Percentiles rank a stretch among this genome's conserved stretches.
These are phyloP conservation scores for Dictyostelium capitatum DNA, from an alignment of 78 protist species.

Conservation along the genomic window DNA sequence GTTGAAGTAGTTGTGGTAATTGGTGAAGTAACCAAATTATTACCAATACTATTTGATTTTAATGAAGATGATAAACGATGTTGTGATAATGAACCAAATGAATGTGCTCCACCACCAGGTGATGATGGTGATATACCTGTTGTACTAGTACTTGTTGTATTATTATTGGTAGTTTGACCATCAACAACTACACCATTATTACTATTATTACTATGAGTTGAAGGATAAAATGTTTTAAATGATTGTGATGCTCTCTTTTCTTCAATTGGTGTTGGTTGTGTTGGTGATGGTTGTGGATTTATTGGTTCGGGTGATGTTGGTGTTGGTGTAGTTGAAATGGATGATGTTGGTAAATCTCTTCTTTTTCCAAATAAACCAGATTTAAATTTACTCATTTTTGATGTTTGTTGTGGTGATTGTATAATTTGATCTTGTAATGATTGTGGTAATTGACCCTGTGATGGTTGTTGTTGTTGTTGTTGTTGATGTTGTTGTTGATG, in stretches of 20 bases:
- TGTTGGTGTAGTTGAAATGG: slow-evolving; percentile 21
- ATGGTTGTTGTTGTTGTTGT: background rate
- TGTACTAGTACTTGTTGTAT: background rate
- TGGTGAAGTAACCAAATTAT: background rate
- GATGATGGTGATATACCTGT: slow-evolving; percentile 22
- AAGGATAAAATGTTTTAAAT: slow-evolving; percentile 35
- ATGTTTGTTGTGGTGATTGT: slow-evolving; percentile 1
- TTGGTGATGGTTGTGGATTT: background rate
- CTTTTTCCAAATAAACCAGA: background rate
- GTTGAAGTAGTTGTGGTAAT: background rate
- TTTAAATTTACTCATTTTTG: slow-evolving; percentile 4
- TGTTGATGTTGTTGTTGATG: background rate
- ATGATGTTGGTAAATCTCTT: background rate
- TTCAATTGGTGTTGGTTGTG: background rate
- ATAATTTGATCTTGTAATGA: background rate
- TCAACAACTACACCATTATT: background rate
- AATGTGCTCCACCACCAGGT: slow-evolving; percentile 1
- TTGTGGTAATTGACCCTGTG: background rate
- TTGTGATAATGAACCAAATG: slow-evolving; percentile 60
- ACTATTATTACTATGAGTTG: slow-evolving; percentile 1
- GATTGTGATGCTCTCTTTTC: background rate
- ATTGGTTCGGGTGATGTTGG: background rate
- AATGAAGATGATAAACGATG: slow-evolving; percentile 51
- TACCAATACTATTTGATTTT: background rate
- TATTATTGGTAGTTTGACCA: background rate